phyloP scores from a whole-genome alignment of 2,329 filamentous ascomycete genomes.

The Boeremia exigua region DNA sequence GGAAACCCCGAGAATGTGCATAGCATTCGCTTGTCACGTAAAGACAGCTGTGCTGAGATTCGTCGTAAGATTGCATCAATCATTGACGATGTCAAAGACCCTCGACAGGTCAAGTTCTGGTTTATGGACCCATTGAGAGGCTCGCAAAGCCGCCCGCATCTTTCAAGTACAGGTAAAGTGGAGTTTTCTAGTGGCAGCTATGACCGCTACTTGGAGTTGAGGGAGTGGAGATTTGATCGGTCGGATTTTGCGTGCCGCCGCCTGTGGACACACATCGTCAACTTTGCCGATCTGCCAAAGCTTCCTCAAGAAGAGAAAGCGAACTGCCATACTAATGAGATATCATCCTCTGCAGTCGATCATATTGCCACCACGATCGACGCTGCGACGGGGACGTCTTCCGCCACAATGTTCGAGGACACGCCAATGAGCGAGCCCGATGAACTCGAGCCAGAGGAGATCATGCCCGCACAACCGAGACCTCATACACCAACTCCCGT shows the following conservation, averaged over 20 bases:
- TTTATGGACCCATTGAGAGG: conserved; percentile 43
- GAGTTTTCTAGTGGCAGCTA: conserved; percentile 41
- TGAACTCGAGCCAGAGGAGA: conserved; percentile 31
- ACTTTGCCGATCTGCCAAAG: conserved; percentile 39
- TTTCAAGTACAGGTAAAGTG: conserved; percentile 41
- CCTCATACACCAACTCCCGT: conserved; percentile 8
- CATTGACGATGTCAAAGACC: conserved; percentile 41
- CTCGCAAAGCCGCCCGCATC: conserved; percentile 35
- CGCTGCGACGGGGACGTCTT: conserved; percentile 3
- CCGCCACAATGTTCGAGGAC: conserved; percentile 34
- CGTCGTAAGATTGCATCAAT: conserved; percentile 36
- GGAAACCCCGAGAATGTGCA: conserved; percentile 21
- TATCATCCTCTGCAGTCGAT: not conserved
- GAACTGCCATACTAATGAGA: conserved; percentile 4
- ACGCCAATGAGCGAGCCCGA: conserved; percentile 50
- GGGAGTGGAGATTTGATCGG: conserved; percentile 37
- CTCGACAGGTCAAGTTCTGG: conserved; percentile 51
- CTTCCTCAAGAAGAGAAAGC: conserved; percentile 28
- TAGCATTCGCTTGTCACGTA: conserved; percentile 30
- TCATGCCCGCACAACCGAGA: conserved; percentile 6
- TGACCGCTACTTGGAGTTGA: conserved; percentile 33
- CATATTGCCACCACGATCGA: not conserved
- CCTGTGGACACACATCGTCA: conserved; percentile 45
- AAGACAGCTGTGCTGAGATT: conserved; percentile 37
- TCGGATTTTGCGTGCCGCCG: conserved; percentile 29